Percentiles rank a stretch among this genome's conserved stretches.
Conservation (phyloP, 2,329 filamentous ascomycete species). For the Arthrobotrys megalospora region DNA sequence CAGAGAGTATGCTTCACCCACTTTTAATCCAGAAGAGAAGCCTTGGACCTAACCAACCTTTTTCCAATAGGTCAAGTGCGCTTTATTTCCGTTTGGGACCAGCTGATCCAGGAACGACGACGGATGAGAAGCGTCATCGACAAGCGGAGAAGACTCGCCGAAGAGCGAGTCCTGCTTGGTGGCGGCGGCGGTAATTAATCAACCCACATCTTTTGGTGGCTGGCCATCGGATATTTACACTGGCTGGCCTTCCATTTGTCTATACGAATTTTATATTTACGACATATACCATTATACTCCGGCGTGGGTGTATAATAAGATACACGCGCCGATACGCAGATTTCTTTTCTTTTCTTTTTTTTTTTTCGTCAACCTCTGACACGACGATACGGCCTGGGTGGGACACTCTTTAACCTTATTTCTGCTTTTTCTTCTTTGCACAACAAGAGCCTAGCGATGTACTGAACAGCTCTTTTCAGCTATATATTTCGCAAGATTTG, state of each 20-base stretch:
- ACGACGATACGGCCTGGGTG: slow-evolving; percentile 24
- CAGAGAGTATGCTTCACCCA: slow-evolving; percentile 41
- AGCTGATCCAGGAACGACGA: slow-evolving; percentile 54
- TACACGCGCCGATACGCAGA: neutral
- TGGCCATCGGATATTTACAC: neutral
- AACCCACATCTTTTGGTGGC: slow-evolving; percentile 10
- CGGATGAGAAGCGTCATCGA: slow-evolving; percentile 56
- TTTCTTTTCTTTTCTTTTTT: neutral
- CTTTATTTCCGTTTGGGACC: slow-evolving; percentile 58
- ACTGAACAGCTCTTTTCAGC: slow-evolving; percentile 3
- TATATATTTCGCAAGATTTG: neutral
- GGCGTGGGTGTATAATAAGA: neutral
- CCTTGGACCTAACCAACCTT: slow-evolving; percentile 10
- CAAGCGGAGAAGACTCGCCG: slow-evolving; percentile 35
- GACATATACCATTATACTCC: slow-evolving; percentile 18
- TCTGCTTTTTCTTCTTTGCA: neutral
- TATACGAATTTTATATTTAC: slow-evolving; percentile 6
- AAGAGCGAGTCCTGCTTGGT: slow-evolving; percentile 35
- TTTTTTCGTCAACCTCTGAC: neutral
- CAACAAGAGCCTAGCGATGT: neutral
- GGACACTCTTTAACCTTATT: slow-evolving; percentile 1
- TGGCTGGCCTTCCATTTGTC: slow-evolving; percentile 13
- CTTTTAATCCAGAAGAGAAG: neutral
- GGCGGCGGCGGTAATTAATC: slow-evolving; percentile 46
- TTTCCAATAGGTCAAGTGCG: slow-evolving; percentile 44